phyloP scores from a whole-genome alignment of 106 monocot genomes.

The Chionographis japonica region DNA sequence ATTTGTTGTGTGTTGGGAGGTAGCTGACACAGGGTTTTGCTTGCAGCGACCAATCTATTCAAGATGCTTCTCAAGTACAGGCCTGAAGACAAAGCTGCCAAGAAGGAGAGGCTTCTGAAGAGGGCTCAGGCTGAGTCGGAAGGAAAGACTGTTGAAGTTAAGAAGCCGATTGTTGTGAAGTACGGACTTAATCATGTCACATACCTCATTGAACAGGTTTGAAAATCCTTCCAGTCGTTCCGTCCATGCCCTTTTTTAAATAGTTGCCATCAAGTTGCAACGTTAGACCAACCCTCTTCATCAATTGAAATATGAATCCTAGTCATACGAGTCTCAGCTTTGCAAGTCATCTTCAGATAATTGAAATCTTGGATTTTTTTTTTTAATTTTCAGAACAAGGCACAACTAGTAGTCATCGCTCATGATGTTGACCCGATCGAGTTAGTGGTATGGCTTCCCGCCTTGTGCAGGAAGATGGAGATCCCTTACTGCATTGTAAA shows the following conservation, averaged over 20 bases:
- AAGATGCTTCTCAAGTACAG: constrained; percentile 85
- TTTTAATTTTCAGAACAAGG: constrained; percentile 54
- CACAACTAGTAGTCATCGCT: constrained; percentile 86
- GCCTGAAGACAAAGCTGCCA: constrained; percentile 70
- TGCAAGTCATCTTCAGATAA: no score
- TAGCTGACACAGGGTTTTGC: no score
- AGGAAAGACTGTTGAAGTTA: constrained; percentile 40
- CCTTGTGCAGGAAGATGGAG: background rate
- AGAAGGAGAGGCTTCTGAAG: constrained; percentile 77
- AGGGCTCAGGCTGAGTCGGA: constrained; percentile 69
- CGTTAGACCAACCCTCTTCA: no score
- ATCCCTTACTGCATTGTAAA: constrained; percentile 89
- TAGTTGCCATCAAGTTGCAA: no score
- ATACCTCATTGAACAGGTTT: constrained; percentile 80
- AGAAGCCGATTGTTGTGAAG: constrained; percentile 6
- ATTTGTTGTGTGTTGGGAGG: no score
- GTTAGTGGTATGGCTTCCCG: background rate
- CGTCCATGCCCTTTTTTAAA: no score
- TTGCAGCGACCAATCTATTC: constrained; percentile 57
- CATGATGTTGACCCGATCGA: constrained; percentile 44
- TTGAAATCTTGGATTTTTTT: background rate
- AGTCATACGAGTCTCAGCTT: no score
- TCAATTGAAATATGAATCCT: no score
- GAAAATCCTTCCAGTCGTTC: no score
- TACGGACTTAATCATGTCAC: constrained; percentile 1